Evolutionary conservation across 2,329 filamentous ascomycete genomes (phyloP), one percentile per base, ranked within the genome.

Genomic region (Stromatinia cepivora): DNA sequence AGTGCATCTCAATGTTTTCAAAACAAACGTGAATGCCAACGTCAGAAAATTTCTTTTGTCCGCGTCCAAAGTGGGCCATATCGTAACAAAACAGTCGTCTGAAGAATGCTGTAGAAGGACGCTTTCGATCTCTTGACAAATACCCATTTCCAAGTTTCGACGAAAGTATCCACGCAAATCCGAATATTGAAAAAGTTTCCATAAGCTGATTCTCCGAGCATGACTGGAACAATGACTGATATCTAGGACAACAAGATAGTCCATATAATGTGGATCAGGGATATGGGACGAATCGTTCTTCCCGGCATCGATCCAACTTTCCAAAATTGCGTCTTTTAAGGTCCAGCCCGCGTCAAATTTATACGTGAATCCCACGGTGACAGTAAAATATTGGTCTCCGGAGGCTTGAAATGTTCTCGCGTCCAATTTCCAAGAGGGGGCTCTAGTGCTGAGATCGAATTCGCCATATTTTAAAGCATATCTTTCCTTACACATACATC

Each of bases 261-360:
- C 68, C 28, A 70, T 15, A 6, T 67, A 66, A 50, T 52, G 48
- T 20, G 52, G 57, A 45, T 34, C 50, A 4, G 39, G 57, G 0
- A 22, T 22, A 5, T 63, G 57, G 3, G 65, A 57, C 31, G 2
- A 8, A 22, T 70, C 58, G 13, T 5, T 11, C n/a, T 34, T 42
- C 9, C 25, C 10, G 31, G 50, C 52, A 15, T 68, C 25, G 1
- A 64, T 20, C 69, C 57, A 70, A 25, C 34, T 36, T 28, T 62
- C 34, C 1, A 70, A 13, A 31, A 70, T 68, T 6, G 57, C 65
- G 28, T 70, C 69, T 68, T 70, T 70, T 25, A 70, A 53, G 20
- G 39, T 70, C 69, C 69, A 70, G 17, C 64, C 64, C 17, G 69
- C 34, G 42, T 70, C 61, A 45, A 67, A 70, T 25, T 70, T 70